Evolutionary conservation across 306 rosid genomes (phyloP).

Genomic region (Prunus mongolica): DNA sequence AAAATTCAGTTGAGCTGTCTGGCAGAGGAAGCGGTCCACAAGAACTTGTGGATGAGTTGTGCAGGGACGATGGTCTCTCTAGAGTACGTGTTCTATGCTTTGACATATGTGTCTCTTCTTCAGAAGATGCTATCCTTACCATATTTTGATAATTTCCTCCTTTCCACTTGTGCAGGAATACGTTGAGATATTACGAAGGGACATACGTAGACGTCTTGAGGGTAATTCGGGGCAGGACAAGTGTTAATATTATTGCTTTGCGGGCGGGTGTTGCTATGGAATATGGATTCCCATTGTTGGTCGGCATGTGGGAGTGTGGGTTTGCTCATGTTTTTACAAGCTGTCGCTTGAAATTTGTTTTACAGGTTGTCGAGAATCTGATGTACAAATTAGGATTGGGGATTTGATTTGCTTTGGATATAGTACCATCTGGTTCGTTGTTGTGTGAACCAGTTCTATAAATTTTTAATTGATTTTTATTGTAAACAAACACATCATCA

Average conservation of each 20-base stretch:
- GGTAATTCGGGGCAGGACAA: conserved; percentile 38
- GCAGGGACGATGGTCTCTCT: conserved; percentile 61
- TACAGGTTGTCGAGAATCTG: neutral
- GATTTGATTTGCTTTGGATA: neutral
- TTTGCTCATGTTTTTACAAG: neutral
- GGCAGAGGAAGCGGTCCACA: conserved; percentile 39
- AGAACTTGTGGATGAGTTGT: conserved; percentile 68
- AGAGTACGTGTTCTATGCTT: conserved; percentile 38
- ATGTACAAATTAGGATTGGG: conserved; percentile 21
- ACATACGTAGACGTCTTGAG: conserved; percentile 39
- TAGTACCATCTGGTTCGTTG: neutral
- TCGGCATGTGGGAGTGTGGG: neutral
- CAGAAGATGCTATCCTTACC: neutral
- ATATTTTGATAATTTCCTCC: neutral
- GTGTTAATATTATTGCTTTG: conserved; percentile 17
- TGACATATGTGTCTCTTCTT: neutral
- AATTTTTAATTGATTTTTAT: neutral
- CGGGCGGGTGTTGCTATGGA: neutral
- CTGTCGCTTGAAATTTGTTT: neutral
- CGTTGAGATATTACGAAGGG: conserved; percentile 52
- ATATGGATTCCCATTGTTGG: neutral
- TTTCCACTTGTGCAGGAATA: conserved; percentile 61
- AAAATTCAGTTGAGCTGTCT: conserved; percentile 55
- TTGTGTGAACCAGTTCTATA: neutral
- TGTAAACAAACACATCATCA: neutral